Evolutionary conservation across 345 rosid species (phyloP), one percentile per base, ranked within the genome.

Genomic region (Gossypium raimondii): DNA sequence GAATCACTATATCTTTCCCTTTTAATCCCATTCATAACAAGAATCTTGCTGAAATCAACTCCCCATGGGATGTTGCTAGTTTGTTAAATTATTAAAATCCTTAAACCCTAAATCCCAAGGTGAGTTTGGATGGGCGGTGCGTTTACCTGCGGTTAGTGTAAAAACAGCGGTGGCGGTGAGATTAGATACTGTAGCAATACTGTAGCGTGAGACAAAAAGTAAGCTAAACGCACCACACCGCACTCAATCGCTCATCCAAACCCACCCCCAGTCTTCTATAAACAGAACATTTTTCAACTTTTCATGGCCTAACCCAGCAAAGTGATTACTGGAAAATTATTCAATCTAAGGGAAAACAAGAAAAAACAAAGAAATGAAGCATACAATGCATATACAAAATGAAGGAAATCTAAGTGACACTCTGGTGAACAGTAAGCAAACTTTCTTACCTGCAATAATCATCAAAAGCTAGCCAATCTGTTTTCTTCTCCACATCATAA

Each of bases 361-460:
- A 4, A 69, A 51, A 24, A 51, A 17, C 44, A 68, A 22, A 20
- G 58, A 68, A 68, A 50, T 68, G 43, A 50, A 17, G 58, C 73
- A 50, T 16, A 27, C n/a, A 29, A 50, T 25, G 14, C 13, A 25
- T 11, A 50, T 8, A 50, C 44, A 25, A 8, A 34, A 22, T 50
- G 7, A 71, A 74, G 29, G 17, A 73, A 76, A 69, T 41, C 22
- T 64, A 43, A 69, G 29, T 48, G n/a, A 70, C 44, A 47, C 58
- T 34, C 3, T 17, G 5, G 73, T 18, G 25, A 55, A 55, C 25
- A 7, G 25, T 17, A 57, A 47, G 48, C 65, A 70, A 43, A 78
- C 68, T 69, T 64, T 34, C 81, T 79, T 88, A 93, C 98, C 93
- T 75, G 85, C 97, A 92, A 81, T 92, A 90, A 13, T 82, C 89